Evolutionary conservation across 83 land plant genomes (phyloP).

Genomic region (Picea mariana): DNA sequence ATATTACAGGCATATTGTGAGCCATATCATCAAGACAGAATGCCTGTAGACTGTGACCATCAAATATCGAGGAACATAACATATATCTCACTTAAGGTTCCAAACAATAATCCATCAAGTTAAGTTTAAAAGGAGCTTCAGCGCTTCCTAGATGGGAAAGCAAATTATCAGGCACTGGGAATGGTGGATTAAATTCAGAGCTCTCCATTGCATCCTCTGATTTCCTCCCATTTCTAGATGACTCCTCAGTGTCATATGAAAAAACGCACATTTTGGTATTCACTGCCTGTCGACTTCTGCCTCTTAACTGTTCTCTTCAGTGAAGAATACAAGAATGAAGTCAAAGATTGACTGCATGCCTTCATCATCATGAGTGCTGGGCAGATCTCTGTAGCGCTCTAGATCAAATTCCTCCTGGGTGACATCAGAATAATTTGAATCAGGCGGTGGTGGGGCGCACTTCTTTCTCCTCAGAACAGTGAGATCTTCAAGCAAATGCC

Average conservation of each 20-base stretch:
- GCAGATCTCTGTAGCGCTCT: too few relatives aligned
- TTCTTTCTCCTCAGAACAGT: too few relatives aligned
- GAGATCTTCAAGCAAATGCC: too few relatives aligned
- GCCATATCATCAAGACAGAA: slow-evolving; percentile 6
- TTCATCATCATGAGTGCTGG: too few relatives aligned
- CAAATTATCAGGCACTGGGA: slow-evolving; percentile 70
- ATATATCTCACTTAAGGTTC: slow-evolving; percentile 1
- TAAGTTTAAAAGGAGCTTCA: neutral
- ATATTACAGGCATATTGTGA: neutral
- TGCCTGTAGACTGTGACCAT: neutral
- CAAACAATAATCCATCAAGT: neutral
- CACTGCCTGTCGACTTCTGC: slow-evolving; percentile 15
- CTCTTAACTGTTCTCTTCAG: slow-evolving; percentile 37
- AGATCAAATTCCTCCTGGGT: too few relatives aligned
- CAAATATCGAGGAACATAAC: neutral
- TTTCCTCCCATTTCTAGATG: slow-evolving; percentile 20
- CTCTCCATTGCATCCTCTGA: slow-evolving; percentile 22
- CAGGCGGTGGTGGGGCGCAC: too few relatives aligned
- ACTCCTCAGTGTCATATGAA: slow-evolving; percentile 46
- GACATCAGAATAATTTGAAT: too few relatives aligned
- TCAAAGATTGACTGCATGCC: slow-evolving; percentile 34
- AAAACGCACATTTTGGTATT: slow-evolving; percentile 62
- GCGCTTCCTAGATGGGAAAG: slow-evolving; percentile 59
- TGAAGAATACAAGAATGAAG: slow-evolving; percentile 45
- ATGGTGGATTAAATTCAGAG: slow-evolving; percentile 60